phyloP scores from a whole-genome alignment of 2,329 filamentous ascomycete genomes.

The Trichophyton benhamiae region DNA sequence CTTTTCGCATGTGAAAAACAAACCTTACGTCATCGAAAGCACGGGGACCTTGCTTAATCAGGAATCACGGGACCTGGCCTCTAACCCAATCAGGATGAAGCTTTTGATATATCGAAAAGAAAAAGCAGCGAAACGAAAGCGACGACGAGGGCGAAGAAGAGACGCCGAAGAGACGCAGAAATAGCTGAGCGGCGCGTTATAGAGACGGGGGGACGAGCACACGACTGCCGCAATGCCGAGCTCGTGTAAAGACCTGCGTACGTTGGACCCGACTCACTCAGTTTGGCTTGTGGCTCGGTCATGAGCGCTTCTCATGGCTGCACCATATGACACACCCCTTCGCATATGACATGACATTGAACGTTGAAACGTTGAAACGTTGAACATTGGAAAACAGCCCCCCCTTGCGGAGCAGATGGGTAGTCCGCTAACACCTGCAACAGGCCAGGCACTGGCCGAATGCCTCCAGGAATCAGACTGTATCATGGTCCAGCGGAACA shows the following conservation, averaged over 20 bases:
- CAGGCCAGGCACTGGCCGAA: slow-evolving; percentile 81
- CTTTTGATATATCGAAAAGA: background rate
- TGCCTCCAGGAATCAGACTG: slow-evolving; percentile 96
- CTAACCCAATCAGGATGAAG: background rate
- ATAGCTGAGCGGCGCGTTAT: background rate
- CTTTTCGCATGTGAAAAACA: background rate
- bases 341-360: background rate
- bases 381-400: too few relatives aligned
- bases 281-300: background rate
- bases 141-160: background rate
- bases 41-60: background rate
- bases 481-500: slow-evolving; percentile 82
- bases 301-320: background rate
- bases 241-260: slow-evolving; percentile 94
- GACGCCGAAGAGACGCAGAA: too few relatives aligned
- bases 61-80: background rate
- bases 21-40: slow-evolving; percentile 4
- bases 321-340: background rate
- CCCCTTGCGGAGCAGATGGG: background rate
- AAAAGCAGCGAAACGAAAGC: background rate
- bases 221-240: slow-evolving; percentile 57
- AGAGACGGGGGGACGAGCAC: background rate
- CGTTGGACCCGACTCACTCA: slow-evolving; percentile 25
- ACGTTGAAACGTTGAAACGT: too few relatives aligned
- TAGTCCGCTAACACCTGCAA: background rate